A percentile compares a stretch with the other conserved stretches of the same genome.
phyloP scores from a whole-genome alignment of 352 stramenopile genomes.

The Thalassiosira sp. region DNA sequence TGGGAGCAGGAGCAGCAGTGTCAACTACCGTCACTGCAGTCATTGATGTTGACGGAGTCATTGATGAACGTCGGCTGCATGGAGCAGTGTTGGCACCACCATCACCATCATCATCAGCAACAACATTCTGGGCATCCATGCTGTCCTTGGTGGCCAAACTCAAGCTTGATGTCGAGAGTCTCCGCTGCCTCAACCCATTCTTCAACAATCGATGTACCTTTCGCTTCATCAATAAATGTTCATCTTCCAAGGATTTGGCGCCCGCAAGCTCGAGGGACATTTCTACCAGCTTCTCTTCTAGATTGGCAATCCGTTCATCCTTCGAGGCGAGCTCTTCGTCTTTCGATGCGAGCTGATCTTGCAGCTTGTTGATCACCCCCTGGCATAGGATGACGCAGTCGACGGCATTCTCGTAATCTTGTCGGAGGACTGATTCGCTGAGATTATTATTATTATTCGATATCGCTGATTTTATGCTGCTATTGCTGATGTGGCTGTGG shows the following conservation, averaged over 20 bases:
- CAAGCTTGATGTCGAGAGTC: too few species aligned
- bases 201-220: neutral
- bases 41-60: too few species aligned
- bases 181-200: too few species aligned
- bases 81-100: too few species aligned
- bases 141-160: neutral
- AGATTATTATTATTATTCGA: too few species aligned
- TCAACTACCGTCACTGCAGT: too few species aligned
- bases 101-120: too few species aligned
- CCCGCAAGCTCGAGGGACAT: slow-evolving; percentile 17
- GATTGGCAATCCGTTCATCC: neutral
- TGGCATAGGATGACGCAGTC: slow-evolving; percentile 16
- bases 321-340: slow-evolving; percentile 2
- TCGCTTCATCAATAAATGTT: neutral
- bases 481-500: too few species aligned
- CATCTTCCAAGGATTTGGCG: slow-evolving; percentile 3
- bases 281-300: slow-evolving; percentile 21
- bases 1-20: too few species aligned
- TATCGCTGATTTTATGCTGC: too few species aligned
- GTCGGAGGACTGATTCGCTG: neutral
- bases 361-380: neutral
- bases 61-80: too few species aligned
- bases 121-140: too few species aligned
- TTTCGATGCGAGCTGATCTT: slow-evolving; percentile 6
- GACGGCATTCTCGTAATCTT: slow-evolving; percentile 12